A percentile compares a stretch with the other conserved stretches of the same genome.
These are phyloP conservation scores for Pichia manshurica DNA, from an alignment of 805 yeast genomes.

Conservation along the genomic window DNA sequence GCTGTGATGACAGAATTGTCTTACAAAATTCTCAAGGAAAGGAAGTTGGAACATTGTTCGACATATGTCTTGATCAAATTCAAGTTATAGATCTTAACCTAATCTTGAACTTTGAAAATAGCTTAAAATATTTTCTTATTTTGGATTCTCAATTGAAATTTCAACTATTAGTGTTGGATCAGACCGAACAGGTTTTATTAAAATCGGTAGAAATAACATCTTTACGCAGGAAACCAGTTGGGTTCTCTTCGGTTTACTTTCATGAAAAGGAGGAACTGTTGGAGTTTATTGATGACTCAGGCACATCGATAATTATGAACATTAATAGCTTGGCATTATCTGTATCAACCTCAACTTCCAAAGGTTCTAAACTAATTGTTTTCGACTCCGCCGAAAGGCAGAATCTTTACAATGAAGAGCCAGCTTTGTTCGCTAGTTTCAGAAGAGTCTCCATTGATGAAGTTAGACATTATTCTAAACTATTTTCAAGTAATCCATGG, in stretches of 20 bases:
- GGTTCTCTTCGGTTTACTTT: slow-evolving; percentile 2
- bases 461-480: background rate
- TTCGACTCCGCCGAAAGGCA: background rate
- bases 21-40: slow-evolving; percentile 3
- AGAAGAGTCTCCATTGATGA: background rate
- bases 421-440: background rate
- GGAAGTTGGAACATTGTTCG: slow-evolving; percentile 9
- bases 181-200: background rate
- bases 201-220: background rate
- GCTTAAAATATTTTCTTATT: slow-evolving; percentile 10
- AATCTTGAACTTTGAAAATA: slow-evolving; percentile 8
- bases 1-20: background rate
- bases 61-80: background rate
- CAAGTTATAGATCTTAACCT: slow-evolving; percentile 12
- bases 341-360: background rate
- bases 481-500: background rate
- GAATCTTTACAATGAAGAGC: background rate
- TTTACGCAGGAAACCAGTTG: background rate
- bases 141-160: slow-evolving; percentile 11
- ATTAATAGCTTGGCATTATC: background rate
- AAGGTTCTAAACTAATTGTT: background rate
- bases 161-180: slow-evolving; percentile 8
- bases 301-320: slow-evolving; percentile 3
- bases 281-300: slow-evolving; percentile 6
- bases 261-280: slow-evolving; percentile 12